phyloP scores from a whole-genome alignment of 192 early-diverging fungal species.

The Umbelopsis vinacea region DNA sequence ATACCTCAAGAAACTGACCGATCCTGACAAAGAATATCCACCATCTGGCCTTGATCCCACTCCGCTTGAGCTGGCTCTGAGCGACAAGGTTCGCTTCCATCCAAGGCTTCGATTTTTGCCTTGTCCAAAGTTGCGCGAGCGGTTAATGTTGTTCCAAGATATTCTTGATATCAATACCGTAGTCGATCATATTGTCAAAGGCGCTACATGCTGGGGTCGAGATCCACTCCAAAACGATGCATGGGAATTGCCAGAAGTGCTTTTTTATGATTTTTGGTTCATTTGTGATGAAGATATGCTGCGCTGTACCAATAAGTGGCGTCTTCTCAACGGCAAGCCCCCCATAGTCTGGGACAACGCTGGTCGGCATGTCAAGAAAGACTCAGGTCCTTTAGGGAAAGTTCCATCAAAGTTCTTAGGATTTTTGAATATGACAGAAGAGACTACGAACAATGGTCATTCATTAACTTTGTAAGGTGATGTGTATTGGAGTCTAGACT shows the following conservation, averaged over 20 bases:
- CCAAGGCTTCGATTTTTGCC: constrained; percentile 4
- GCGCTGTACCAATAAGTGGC: constrained; percentile 1
- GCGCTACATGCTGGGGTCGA: constrained; percentile 4
- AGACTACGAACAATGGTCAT: background rate
- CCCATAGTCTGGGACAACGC: constrained; percentile 3
- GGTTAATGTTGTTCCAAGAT: constrained; percentile 14
- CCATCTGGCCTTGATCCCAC: background rate
- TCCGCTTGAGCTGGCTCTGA: constrained; percentile 4
- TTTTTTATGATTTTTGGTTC: constrained; percentile 11
- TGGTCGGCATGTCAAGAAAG: constrained; percentile 21
- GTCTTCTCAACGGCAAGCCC: background rate
- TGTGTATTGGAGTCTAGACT: too few relatives aligned
- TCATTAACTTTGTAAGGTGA: background rate
- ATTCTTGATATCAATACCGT: background rate
- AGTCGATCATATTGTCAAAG: background rate
- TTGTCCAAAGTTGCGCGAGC: background rate
- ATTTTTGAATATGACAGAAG: background rate
- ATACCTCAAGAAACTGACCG: background rate
- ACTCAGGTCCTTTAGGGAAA: background rate
- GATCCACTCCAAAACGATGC: background rate
- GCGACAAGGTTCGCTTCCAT: background rate
- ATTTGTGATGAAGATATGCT: constrained; percentile 18
- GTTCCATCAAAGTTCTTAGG: background rate
- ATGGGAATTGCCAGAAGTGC: constrained; percentile 3
- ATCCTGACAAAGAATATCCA: background rate